A percentile compares a stretch with the other conserved stretches of the same genome.
These are phyloP conservation scores for slime mould (Dictyostelium discoideum) DNA, from an alignment of 78 protist species.

Conservation along the genomic window DNA sequence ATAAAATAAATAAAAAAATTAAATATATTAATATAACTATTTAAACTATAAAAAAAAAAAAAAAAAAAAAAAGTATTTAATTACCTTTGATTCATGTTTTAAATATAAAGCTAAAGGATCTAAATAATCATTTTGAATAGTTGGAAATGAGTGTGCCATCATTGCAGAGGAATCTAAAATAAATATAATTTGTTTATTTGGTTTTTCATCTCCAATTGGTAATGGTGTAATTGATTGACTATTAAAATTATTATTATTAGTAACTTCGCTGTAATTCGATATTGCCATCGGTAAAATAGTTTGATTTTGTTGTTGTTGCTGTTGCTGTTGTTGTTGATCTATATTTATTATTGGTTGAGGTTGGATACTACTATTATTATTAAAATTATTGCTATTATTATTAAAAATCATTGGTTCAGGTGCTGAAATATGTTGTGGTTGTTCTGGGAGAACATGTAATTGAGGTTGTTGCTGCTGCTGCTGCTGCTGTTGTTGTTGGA, in stretches of 20 bases:
- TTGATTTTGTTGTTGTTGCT: background rate
- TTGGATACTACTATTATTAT: background rate
- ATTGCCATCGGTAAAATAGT: background rate
- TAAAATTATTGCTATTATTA: no score
- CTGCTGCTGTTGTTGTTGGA: background rate
- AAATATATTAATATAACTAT: background rate
- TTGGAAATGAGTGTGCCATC: constrained; percentile 31
- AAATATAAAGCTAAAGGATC: constrained; percentile 30
- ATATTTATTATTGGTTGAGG: background rate
- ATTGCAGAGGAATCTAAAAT: constrained; percentile 63
- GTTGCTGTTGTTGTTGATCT: background rate
- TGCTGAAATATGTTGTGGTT: background rate
- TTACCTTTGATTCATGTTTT: constrained; percentile 7
- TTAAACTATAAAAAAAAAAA: no score
- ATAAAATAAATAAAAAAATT: background rate
- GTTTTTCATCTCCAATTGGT: background rate
- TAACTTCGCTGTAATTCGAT: background rate
- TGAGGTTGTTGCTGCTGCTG: background rate
- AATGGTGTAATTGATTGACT: background rate
- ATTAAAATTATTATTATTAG: background rate
- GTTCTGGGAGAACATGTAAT: background rate
- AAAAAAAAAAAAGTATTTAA: no score
- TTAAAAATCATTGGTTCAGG: background rate
- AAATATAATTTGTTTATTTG: constrained; percentile 52
- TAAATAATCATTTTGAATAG: constrained; percentile 6